Evolutionary conservation across 805 yeast genomes (phyloP).

Genomic region (Zygotorulaspora danielsina): DNA sequence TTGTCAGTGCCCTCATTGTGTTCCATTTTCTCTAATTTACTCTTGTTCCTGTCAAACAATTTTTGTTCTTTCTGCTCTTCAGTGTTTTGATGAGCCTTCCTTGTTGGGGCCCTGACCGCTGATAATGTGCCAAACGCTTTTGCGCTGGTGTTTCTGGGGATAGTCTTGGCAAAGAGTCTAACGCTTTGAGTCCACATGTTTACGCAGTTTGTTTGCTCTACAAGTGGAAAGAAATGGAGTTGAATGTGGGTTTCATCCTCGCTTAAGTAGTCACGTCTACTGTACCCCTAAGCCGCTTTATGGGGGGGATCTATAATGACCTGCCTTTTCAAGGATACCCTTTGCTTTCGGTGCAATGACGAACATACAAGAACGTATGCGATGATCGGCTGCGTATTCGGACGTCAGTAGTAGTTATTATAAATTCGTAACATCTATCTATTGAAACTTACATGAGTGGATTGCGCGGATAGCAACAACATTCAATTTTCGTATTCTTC

Average conservation of each 20-base stretch:
- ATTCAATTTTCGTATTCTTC: constrained; percentile 34
- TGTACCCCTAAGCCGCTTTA: too few species aligned
- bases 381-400: neutral
- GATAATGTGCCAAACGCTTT: constrained; percentile 11
- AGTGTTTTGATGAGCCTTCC: constrained; percentile 18
- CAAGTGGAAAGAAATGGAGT: neutral
- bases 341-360: constrained; percentile 1
- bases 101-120: constrained; percentile 12
- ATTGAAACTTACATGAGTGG: too few species aligned
- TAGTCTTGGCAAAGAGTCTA: constrained; percentile 4
- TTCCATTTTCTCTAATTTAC: constrained; percentile 29
- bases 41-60: constrained; percentile 29
- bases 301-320: too few species aligned
- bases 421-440: neutral
- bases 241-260: too few species aligned
- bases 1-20: constrained; percentile 14
- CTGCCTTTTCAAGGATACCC: too few species aligned
- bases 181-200: constrained; percentile 8
- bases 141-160: constrained; percentile 3
- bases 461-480: too few species aligned
- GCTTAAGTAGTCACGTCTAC: too few species aligned
- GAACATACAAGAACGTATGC: neutral
- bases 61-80: constrained; percentile 26
- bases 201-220: too few species aligned
- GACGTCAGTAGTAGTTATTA: neutral